These are phyloP conservation scores for Paxillus ammoniavirescens DNA, from an alignment of 768 basidiomycete genomes.

Conservation along the genomic window DNA sequence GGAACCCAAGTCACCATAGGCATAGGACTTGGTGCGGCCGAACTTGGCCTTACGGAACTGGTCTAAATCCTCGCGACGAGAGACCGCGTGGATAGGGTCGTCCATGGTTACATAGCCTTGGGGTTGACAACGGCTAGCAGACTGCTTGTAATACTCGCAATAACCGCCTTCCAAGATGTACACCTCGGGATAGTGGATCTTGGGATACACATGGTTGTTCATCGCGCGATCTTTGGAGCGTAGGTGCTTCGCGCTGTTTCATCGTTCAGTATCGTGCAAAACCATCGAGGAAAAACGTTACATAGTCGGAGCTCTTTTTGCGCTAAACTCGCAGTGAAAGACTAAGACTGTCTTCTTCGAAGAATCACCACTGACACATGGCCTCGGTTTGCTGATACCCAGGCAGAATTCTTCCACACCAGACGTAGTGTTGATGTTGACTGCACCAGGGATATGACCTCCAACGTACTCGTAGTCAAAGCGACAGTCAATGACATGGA, in stretches of 20 bases:
- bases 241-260: slow-evolving; percentile 82
- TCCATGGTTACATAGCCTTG: slow-evolving; percentile 91
- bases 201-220: slow-evolving; percentile 89
- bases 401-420: slow-evolving; percentile 83
- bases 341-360: slow-evolving; percentile 80
- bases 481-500: slow-evolving; percentile 89
- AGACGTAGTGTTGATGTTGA: slow-evolving; percentile 83
- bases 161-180: slow-evolving; percentile 98
- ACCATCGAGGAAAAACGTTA: slow-evolving; percentile 38
- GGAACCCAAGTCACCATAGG: slow-evolving; percentile 75
- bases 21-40: slow-evolving; percentile 87
- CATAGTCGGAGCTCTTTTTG: slow-evolving; percentile 95
- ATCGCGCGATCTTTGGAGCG: slow-evolving; percentile 86
- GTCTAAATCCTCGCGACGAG: slow-evolving; percentile 83
- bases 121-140: slow-evolving; percentile 72
- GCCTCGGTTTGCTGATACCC: slow-evolving; percentile 55
- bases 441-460: slow-evolving; percentile 88
- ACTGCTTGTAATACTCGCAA: slow-evolving; percentile 77
- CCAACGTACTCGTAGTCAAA: slow-evolving; percentile 97
- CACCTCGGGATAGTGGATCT: slow-evolving; percentile 92
- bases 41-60: slow-evolving; percentile 90
- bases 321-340: slow-evolving; percentile 98
- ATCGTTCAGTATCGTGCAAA: slow-evolving; percentile 5
- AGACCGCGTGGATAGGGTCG: slow-evolving; percentile 78
- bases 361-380: slow-evolving; percentile 72